Percentiles rank a stretch among this genome's conserved stretches.
Conservation (phyloP, 257 asterid genomes). For the Scutellaria barbata region DNA sequence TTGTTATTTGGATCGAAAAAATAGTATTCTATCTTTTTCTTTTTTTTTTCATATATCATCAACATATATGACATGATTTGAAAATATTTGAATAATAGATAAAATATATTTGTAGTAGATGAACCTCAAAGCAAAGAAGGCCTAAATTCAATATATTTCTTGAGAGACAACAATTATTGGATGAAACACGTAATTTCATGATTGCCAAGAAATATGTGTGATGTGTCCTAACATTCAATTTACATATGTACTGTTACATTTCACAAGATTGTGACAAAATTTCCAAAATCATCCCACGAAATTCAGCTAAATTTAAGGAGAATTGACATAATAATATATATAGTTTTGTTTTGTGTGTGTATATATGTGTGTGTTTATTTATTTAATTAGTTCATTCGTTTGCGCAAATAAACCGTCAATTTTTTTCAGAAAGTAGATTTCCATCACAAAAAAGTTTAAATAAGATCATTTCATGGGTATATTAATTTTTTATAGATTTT, state of each 20-base stretch:
- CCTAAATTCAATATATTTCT: too few relatives aligned
- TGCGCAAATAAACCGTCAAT: slow-evolving; percentile 10
- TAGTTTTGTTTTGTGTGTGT: neutral
- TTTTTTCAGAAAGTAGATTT: neutral
- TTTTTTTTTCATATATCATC: too few relatives aligned
- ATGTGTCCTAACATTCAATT: slow-evolving; percentile 15
- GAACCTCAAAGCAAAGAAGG: too few relatives aligned
- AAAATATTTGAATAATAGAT: too few relatives aligned
- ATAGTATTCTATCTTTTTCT: too few relatives aligned
- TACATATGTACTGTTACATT: neutral
- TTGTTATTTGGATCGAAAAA: too few relatives aligned
- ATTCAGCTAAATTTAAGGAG: neutral
- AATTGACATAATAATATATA: slow-evolving; percentile 9
- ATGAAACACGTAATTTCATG: neutral
- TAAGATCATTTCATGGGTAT: too few relatives aligned
- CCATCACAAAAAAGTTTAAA: too few relatives aligned
- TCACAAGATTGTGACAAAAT: neutral
- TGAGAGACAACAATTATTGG: neutral
- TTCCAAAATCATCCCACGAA: neutral
- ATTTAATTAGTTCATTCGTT: neutral
- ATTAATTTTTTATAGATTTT: too few relatives aligned
- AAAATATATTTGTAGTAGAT: too few relatives aligned
- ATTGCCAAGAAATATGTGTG: neutral
- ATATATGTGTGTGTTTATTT: too few relatives aligned
- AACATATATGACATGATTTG: too few relatives aligned